These are phyloP conservation scores for Circinella minor DNA, from an alignment of 371 early-diverging fungal genomes.

Conservation along the genomic window DNA sequence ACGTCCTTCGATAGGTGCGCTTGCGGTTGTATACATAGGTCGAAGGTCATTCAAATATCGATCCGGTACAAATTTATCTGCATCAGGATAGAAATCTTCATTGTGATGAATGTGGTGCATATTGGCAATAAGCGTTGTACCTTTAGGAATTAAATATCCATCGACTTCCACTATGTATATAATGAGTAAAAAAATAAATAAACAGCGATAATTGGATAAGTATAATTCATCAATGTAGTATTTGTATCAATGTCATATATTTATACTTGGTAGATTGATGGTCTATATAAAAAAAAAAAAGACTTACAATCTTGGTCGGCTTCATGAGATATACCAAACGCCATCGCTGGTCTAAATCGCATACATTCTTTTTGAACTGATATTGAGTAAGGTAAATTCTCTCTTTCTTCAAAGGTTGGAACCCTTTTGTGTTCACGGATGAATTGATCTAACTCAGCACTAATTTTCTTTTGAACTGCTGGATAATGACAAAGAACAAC, in stretches of 20 bases:
- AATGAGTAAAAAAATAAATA: no score
- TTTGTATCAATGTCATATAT: not conserved
- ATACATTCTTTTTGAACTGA: slow-evolving; percentile 26
- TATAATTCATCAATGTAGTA: no score
- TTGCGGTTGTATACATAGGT: not conserved
- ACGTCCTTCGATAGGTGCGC: slow-evolving; percentile 12
- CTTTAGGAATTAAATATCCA: slow-evolving; percentile 17
- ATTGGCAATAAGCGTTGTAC: slow-evolving; percentile 13
- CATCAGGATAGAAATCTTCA: slow-evolving; percentile 12
- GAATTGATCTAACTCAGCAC: slow-evolving; percentile 19
- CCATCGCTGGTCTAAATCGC: slow-evolving; percentile 16
- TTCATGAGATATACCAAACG: slow-evolving; percentile 23
- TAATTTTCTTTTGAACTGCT: slow-evolving; percentile 17
- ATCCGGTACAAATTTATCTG: slow-evolving; percentile 20
- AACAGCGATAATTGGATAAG: no score
- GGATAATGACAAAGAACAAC: slow-evolving; percentile 27
- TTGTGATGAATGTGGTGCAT: slow-evolving; percentile 21
- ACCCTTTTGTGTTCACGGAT: slow-evolving; percentile 11
- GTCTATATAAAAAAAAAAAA: not conserved
- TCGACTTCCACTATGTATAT: not conserved
- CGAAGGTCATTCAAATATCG: slow-evolving; percentile 14
- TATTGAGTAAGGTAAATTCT: slow-evolving; percentile 18
- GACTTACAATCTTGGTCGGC: slow-evolving; percentile 14
- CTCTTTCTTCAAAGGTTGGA: slow-evolving; percentile 22
- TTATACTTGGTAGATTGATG: no score